These are phyloP conservation scores for Termitomyces titanicus DNA, from an alignment of 768 basidiomycete species.

Conservation along the genomic window DNA sequence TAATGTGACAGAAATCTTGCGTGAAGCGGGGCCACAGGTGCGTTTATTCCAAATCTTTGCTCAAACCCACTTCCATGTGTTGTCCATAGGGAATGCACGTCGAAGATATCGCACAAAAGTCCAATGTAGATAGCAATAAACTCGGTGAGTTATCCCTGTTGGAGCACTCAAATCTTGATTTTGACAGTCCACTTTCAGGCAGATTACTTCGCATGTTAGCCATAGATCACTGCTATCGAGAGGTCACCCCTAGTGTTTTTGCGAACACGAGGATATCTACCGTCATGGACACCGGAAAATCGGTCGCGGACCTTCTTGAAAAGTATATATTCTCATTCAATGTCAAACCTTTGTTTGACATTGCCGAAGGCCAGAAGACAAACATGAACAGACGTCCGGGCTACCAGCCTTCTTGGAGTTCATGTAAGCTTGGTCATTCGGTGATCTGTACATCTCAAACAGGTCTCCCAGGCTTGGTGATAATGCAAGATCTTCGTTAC, in stretches of 20 bases:
- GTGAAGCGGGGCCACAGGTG: too few relatives aligned
- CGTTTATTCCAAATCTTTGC: not conserved
- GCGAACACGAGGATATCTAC: conserved; percentile 31
- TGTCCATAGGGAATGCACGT: conserved; percentile 34
- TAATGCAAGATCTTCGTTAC: conserved; percentile 19
- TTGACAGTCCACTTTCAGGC: not conserved
- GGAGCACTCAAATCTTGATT: not conserved
- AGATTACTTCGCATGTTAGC: too few relatives aligned
- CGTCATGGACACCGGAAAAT: conserved; percentile 26
- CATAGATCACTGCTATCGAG: conserved; percentile 32
- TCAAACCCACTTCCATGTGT: not conserved
- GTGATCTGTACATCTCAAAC: not conserved
- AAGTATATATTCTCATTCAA: conserved; percentile 15
- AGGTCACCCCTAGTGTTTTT: conserved; percentile 32
- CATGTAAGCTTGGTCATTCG: conserved; percentile 11
- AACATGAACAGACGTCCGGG: too few relatives aligned
- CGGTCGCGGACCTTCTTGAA: conserved; percentile 20
- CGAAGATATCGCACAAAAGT: conserved; percentile 30
- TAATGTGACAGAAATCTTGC: too few relatives aligned
- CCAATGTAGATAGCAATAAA: conserved; percentile 26
- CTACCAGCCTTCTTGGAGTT: conserved; percentile 24
- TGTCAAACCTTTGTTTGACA: not conserved
- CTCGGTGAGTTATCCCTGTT: conserved; percentile 23
- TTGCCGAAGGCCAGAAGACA: too few relatives aligned
- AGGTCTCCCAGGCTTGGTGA: conserved; percentile 18